phyloP scores from a whole-genome alignment of 257 asterid genomes.

The Avicennia marina region DNA sequence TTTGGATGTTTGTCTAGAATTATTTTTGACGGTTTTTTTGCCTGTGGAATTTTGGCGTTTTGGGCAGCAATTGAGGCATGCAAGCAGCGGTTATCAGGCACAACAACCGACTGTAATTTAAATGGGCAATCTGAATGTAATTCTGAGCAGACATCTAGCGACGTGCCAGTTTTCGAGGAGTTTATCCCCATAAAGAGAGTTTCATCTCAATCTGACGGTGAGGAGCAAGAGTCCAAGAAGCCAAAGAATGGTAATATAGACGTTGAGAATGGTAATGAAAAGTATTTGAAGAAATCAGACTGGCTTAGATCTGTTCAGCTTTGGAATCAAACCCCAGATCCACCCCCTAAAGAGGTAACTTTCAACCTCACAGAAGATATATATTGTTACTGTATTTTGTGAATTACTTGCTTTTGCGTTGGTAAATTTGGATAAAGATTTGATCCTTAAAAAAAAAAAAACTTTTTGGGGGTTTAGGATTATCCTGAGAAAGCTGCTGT shows the following conservation, averaged over 20 bases:
- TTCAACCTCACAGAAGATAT: background rate
- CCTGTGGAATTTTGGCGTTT: too few relatives aligned
- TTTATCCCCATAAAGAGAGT: conserved; percentile 48
- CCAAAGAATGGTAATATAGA: conserved; percentile 14
- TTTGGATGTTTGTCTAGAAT: background rate
- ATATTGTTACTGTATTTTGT: background rate
- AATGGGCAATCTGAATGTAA: conserved; percentile 47
- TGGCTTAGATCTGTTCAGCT: conserved; percentile 83
- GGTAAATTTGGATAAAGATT: too few relatives aligned
- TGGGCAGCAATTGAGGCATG: conserved; percentile 74
- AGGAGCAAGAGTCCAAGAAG: conserved; percentile 31
- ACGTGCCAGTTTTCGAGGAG: conserved; percentile 57
- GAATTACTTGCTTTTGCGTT: conserved; percentile 12
- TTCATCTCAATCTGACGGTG: conserved; percentile 27
- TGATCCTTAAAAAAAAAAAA: too few relatives aligned
- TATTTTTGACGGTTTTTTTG: too few relatives aligned
- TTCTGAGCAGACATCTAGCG: conserved; percentile 70
- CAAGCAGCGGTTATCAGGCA: conserved; percentile 55
- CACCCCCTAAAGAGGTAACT: conserved; percentile 42
- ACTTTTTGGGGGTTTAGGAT: conserved; percentile 34
- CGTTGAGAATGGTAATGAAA: conserved; percentile 16
- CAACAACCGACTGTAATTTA: conserved; percentile 35
- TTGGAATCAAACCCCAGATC: conserved; percentile 70
- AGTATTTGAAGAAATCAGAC: conserved; percentile 43
- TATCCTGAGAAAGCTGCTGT: conserved; percentile 30